Evolutionary conservation across 208 protist species (phyloP), one percentile per base, ranked within the genome.

Genomic region (Acanthamoeba healyi): DNA sequence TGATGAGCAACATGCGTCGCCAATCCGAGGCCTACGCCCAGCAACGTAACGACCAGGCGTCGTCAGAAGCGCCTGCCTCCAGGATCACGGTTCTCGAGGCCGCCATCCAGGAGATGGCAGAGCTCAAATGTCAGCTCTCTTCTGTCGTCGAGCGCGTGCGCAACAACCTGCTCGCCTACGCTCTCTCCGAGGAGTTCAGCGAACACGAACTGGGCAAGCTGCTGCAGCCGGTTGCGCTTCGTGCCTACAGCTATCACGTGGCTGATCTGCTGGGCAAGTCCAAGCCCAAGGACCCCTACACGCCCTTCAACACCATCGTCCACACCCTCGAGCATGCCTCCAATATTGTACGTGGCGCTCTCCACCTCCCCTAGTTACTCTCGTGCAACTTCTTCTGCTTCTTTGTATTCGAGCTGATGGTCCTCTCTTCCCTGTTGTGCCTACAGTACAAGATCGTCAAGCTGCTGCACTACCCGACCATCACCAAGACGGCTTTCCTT

Each of bases 161-260:
- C 42, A 84, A 84, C 74, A 84, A 84, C 42, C 29, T 84, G 74
- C 44, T 84, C n/a, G 74, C 74, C 42, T 84, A 84, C 44, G 74
- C 74, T n/a, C 74, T 84, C 74, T 84, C 74, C 4, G 74, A 84
- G 38, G 74, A 84, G 42, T 84, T 84, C 42, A 58, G 26, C 74
- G 74, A 84, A 44, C 74, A 84, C 12, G 74, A 84, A 24, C 42
- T 84, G 74, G 44, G 42, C 19, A 84, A 84, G 74, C 9, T 84
- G 74, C 74, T 84, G 44, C 74, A 84, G 22, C 42, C 74, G 3
- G 74, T 38, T 3, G 74, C 74, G 1, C 44, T 84, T 29, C 12
- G 17, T 3, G 74, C 74, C 74, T 84, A 84, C 32, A 12, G 42
- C 38, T 84, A 84, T n/a, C 74, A 84, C n/a, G 74, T 84, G 4